These are phyloP conservation scores for Picochlorum sp. DNA, from an alignment of 139 green algal genomes.

Conservation along the genomic window DNA sequence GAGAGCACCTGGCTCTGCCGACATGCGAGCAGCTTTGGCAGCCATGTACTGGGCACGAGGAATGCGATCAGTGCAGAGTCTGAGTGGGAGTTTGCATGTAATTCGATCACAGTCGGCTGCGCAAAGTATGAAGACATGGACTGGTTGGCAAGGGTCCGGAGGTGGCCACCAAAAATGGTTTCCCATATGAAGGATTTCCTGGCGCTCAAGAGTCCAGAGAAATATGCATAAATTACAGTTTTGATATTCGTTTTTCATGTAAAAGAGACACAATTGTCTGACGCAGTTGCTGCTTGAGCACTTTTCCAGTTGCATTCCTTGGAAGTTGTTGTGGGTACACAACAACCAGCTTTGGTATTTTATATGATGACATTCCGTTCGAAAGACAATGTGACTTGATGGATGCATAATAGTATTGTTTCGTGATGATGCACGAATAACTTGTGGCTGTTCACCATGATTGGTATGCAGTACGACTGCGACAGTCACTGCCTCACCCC, in stretches of 20 bases:
- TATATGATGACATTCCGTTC: conserved; percentile 50
- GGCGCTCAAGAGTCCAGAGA: background rate
- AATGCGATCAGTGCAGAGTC: conserved; percentile 44
- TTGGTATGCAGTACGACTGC: conserved; percentile 43
- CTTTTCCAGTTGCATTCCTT: conserved; percentile 54
- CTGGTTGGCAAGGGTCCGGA: conserved; percentile 57
- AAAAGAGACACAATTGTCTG: background rate
- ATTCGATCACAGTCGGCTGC: conserved; percentile 62
- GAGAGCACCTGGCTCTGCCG: conserved; percentile 59
- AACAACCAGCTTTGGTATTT: conserved; percentile 44
- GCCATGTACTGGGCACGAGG: conserved; percentile 62
- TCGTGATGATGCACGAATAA: conserved; percentile 4
- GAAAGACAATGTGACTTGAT: conserved; percentile 26
- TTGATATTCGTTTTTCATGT: background rate
- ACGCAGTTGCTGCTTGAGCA: conserved; percentile 38
- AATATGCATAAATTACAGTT: background rate
- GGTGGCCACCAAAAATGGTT: conserved; percentile 63
- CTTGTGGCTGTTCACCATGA: conserved; percentile 28
- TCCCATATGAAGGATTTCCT: conserved; percentile 39
- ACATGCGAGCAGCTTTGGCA: conserved; percentile 73
- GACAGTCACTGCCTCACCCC: conserved; percentile 67
- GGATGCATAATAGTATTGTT: background rate
- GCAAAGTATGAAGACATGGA: conserved; percentile 62
- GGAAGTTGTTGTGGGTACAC: conserved; percentile 27
- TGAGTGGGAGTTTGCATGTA: conserved; percentile 69